Evolutionary conservation across 139 green algal genomes (phyloP), one percentile per base, ranked within the genome.

Genomic region (Raphidocelis subcapitata): DNA sequence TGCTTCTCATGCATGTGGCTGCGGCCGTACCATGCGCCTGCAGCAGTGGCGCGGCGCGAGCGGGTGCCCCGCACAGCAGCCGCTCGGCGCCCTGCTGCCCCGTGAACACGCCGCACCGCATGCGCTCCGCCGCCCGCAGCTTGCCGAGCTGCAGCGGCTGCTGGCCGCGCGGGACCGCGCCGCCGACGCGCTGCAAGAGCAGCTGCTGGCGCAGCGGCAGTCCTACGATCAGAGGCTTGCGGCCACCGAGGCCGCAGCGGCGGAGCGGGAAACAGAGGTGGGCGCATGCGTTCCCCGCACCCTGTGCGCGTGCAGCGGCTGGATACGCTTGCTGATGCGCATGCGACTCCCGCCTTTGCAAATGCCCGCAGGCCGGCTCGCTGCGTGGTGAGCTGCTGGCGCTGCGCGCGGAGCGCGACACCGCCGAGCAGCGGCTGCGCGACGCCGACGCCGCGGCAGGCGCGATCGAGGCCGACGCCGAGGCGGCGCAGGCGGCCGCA

Each of bases 101-200:
- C n/a, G n/a, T n/a, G 12, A 32, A 4, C 15, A 4, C 14, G 52
- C 24, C 23, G 12, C 23, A 26, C 4, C 52, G 12, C 14, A 12
- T 60, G 8, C 21, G 21, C 12, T 8, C 4, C 52, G 10, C 12
- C 21, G 4, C 10, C 52, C 52, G 52, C 52, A 60, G 47, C 31
- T 70, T 29, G 54, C 66, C 18, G 84, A 92, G 71, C 61, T 87
- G 44, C 79, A 87, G 72, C 76, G 82, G 0, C 69, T 86, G 4
- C 51, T 89, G 16, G 69, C 60, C 16, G 72, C 65, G 4, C 85
- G 86, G 60, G 85, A 90, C 52, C 67, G 73, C 15, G 75, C 69
- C 16, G 75, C 85, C 14, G 84, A 87, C 31, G 77, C 73, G 31
- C 56, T 92, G 65, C 57, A 81, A 14, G 81, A 84, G 33, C 86